Base-by-base conservation (phyloP, 2,329 filamentous ascomycete species). In the Colletotrichum sublineola region DNA sequence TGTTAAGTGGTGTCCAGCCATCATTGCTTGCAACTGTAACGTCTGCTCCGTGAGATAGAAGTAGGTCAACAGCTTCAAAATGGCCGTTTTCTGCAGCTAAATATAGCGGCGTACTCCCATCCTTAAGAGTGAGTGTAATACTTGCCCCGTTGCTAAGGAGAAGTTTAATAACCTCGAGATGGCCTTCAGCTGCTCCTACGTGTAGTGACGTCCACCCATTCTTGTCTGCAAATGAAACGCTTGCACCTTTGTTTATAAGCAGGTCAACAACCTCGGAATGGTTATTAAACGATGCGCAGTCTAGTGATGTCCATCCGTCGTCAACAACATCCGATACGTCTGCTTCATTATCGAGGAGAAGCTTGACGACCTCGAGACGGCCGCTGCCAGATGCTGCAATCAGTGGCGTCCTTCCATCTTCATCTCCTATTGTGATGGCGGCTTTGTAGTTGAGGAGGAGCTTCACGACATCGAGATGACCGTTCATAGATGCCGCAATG, bases 31-130 rank as follows among this genome's bases (percentile, higher is more conserved):
- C 36, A 20, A 29, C 46, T 36, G 46, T 24, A 5, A 44, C 9
- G 9, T 67, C 46, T 11, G 60, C 60, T 7, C 67, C 67, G 2
- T 48, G 42, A 2, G 42, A 48, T 14, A 60, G 50, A 15, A 69
- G 52, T 4, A 69, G 40, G 1, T 60, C 63, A 9, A 64, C 68
- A 8, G 73, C 56, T 12, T 70, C 60, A 2, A 36, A 11, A 8
- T 66, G 18, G 1, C n/a, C n/a, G 0, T 18, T 15, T 0, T 0
- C 9, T 3, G 33, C 9, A 1, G 63, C 61, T 2, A 3, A 3
- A 3, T 20, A 2, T 0, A 63, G 11, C 1, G 61, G 24, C 2
- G 61, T 63, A 0, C n/a, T n/a, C n/a, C n/a, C n/a, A n/a, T n/a
- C n/a, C n/a, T n/a, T n/a, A n/a, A n/a, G n/a, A n/a, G n/a, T n/a